Percentiles rank a stretch among this genome's conserved stretches.
Evolutionary conservation across 2,329 filamentous ascomycete genomes (phyloP).

Genomic region (Ophiostoma perfectum): DNA sequence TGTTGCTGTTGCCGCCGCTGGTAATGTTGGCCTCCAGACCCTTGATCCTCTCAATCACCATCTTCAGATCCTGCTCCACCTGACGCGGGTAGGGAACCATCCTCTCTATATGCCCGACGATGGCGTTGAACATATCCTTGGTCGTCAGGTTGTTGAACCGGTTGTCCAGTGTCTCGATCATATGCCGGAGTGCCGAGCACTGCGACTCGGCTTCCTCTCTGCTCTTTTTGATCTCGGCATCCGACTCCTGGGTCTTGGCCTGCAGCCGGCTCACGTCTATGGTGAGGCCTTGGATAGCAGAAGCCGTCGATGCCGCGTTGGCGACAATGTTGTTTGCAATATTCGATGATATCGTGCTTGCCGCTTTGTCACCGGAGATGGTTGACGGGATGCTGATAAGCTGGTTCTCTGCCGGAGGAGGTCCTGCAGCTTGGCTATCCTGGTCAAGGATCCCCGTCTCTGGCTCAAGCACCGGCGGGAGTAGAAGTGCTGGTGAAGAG

Average conservation of each 20-base stretch:
- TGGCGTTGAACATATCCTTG: conserved; percentile 38
- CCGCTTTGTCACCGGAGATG: not conserved
- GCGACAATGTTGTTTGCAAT: not conserved
- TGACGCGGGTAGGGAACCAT: conserved; percentile 29
- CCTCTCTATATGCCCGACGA: conserved; percentile 37
- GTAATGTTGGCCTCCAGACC: not conserved
- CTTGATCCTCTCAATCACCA: not conserved
- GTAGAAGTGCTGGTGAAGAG: not conserved
- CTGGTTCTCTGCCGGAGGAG: not conserved
- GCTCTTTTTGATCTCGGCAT: conserved; percentile 5
- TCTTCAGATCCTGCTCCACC: conserved; percentile 23
- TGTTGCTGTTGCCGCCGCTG: not conserved
- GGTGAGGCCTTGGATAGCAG: not conserved
- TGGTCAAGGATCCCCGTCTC: not conserved
- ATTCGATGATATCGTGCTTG: not conserved
- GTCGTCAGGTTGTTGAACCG: conserved; percentile 49
- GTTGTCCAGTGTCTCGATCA: conserved; percentile 39
- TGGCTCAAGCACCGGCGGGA: not conserved
- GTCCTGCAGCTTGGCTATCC: too few species aligned
- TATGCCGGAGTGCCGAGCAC: conserved; percentile 34
- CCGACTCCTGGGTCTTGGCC: not conserved
- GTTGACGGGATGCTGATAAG: not conserved
- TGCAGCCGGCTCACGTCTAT: not conserved
- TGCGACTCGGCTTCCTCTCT: conserved; percentile 25
- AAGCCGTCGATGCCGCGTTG: not conserved